These are phyloP conservation scores for Fusarium pseudocircinatum DNA, from an alignment of 2,329 filamentous ascomycete species.

Conservation along the genomic window DNA sequence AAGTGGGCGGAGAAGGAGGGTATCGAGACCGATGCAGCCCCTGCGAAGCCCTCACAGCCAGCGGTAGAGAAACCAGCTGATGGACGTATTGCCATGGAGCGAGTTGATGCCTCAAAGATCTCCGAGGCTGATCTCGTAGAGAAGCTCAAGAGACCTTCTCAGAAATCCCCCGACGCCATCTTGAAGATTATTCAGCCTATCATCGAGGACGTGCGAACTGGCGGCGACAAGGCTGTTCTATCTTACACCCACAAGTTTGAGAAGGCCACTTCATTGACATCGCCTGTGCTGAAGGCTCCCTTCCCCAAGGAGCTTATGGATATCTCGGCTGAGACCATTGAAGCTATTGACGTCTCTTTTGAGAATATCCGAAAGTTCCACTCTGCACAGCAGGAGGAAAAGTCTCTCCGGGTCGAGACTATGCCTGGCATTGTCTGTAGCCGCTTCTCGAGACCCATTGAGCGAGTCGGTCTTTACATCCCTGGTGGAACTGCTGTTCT, in stretches of 20 bases:
- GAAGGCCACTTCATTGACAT: slow-evolving; percentile 89
- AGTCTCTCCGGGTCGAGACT: slow-evolving; percentile 87
- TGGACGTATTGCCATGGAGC: slow-evolving; percentile 81
- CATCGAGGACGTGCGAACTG: slow-evolving; percentile 83
- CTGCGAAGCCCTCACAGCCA: slow-evolving; percentile 46
- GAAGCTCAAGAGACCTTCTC: slow-evolving; percentile 86
- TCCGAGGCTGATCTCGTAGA: slow-evolving; percentile 73
- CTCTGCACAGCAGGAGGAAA: slow-evolving; percentile 85
- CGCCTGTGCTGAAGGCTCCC: slow-evolving; percentile 88
- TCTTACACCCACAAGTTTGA: slow-evolving; percentile 98
- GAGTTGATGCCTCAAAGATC: slow-evolving; percentile 75
- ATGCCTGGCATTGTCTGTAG: slow-evolving; percentile 98
- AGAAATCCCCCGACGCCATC: slow-evolving; percentile 94
- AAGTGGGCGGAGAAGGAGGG: slow-evolving; percentile 89
- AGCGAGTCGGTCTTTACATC: slow-evolving; percentile 95
- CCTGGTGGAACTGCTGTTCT: slow-evolving; percentile 97
- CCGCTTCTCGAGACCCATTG: slow-evolving; percentile 90
- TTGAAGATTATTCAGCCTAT: slow-evolving; percentile 92
- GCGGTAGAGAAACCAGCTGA: slow-evolving; percentile 50
- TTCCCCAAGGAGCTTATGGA: slow-evolving; percentile 89
- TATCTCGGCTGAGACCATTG: slow-evolving; percentile 81
- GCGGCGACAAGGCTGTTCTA: slow-evolving; percentile 88
- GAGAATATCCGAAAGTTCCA: slow-evolving; percentile 97
- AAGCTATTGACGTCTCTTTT: slow-evolving; percentile 93
- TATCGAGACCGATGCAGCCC: slow-evolving; percentile 58